Percentiles rank a stretch among this genome's conserved stretches.
Evolutionary conservation across 768 basidiomycete species (phyloP).

Genomic region (Termitomyces sp.): DNA sequence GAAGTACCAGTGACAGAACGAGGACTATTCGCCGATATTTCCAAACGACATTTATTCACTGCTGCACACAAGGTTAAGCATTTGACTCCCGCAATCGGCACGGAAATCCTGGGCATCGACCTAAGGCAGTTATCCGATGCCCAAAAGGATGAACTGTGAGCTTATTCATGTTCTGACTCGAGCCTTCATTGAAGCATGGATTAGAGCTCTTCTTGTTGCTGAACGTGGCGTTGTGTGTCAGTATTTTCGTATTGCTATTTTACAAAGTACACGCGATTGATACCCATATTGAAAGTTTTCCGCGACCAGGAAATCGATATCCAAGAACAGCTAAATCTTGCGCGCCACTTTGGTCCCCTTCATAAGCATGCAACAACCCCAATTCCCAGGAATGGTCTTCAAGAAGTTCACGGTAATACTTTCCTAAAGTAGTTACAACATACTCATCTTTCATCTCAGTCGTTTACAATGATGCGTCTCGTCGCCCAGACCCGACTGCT

Average conservation of each 20-base stretch:
- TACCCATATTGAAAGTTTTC: conserved; percentile 46
- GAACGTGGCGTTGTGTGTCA: conserved; percentile 74
- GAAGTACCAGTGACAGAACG: conserved; percentile 60
- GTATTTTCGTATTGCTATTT: neutral
- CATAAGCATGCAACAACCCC: conserved; percentile 84
- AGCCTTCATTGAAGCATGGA: conserved; percentile 8
- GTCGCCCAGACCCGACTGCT: conserved; percentile 55
- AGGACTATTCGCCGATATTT: conserved; percentile 60
- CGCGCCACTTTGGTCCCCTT: conserved; percentile 64
- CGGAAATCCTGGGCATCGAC: conserved; percentile 70
- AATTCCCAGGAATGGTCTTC: conserved; percentile 66
- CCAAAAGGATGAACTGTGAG: conserved; percentile 80
- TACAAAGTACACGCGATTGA: neutral
- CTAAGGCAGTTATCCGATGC: conserved; percentile 56
- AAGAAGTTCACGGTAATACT: conserved; percentile 64
- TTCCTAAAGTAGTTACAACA: conserved; percentile 1
- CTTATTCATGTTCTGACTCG: neutral
- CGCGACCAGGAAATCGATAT: conserved; percentile 68
- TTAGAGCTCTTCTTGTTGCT: conserved; percentile 64
- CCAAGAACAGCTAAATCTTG: conserved; percentile 66
- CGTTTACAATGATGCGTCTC: conserved; percentile 63
- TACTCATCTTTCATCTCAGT: conserved; percentile 31
- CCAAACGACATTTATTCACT: conserved; percentile 57
- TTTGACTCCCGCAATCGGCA: conserved; percentile 69
- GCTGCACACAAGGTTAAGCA: conserved; percentile 65